Evolutionary conservation across 2,329 filamentous ascomycete species (phyloP), one percentile per base, ranked within the genome.

Genomic region (Fusarium stilboides): DNA sequence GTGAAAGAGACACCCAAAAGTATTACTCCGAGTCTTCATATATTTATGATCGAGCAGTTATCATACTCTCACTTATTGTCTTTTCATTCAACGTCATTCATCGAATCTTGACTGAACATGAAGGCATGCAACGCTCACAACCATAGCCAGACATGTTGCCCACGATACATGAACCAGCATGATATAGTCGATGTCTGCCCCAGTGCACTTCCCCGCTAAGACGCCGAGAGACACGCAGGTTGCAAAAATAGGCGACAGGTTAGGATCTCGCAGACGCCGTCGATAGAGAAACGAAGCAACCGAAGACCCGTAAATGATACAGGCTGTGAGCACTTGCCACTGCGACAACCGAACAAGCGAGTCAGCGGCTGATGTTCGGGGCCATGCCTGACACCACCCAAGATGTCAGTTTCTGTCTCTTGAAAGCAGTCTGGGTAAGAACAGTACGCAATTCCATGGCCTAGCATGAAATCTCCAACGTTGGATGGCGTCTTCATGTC

Each of bases 91-190:
- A 36, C 47, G 19, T 47, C 26, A 33, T 55, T 69, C 64, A 56
- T 31, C 20, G 40, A 58, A 54, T 54, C 39, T 19, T 44, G 33
- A 42, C 42, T 52, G 54, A 39, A 73, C 31, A 34, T 54, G 40
- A 43, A 63, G 49, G 34, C 56, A 61, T 44, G 61, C 42, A 43
- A 57, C 61, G 40, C 69, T 74, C 26, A 59, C 61, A 34, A 74
- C 19, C 72, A 74, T 74, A 19, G 72, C 71, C 39, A 74, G 22
- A 26, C 71, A 74, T 34, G 70, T 62, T 34, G 72, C 72, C 72
- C 72, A 74, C 10, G 72, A 75, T 26, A 72, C 54, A 43, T 75
- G 58, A 28, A 75, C 69, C 44, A 74, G 45, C 50, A 72, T 52
- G 54, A 72, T 69, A 46, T 74, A 71, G 39, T 68, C 64, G 42